phyloP scores from a whole-genome alignment of 23 red algal species.

The Chondrus crispus region DNA sequence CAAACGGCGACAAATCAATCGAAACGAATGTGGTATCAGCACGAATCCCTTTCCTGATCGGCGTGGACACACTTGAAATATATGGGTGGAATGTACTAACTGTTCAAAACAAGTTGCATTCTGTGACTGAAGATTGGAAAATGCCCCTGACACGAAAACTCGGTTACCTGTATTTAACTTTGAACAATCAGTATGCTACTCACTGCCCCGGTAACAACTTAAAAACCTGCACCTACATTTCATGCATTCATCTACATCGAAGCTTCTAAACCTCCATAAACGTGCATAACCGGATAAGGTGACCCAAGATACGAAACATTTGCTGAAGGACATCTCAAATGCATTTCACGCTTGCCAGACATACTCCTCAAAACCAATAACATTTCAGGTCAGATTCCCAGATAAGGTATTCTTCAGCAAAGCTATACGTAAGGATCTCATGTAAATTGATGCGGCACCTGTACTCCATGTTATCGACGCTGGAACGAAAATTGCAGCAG shows the following conservation, averaged over 20 bases:
- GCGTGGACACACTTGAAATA: neutral
- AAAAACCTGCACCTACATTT: neutral
- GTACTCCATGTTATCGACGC: constrained; percentile 10
- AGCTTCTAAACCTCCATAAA: neutral
- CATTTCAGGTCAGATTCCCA: neutral
- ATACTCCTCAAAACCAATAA: neutral
- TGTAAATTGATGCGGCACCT: neutral
- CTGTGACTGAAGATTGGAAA: neutral
- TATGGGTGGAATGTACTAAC: neutral
- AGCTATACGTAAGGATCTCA: neutral
- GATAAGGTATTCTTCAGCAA: neutral
- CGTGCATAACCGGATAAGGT: neutral
- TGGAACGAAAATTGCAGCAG: neutral
- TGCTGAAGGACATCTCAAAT: neutral
- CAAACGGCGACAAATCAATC: neutral
- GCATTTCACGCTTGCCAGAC: neutral
- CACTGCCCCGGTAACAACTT: neutral
- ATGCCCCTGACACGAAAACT: neutral
- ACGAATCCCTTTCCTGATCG: neutral
- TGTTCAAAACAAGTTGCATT: neutral
- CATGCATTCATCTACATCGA: neutral
- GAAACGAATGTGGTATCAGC: neutral
- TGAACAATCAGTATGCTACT: neutral
- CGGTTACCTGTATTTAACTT: neutral
- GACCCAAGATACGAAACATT: neutral